These are phyloP conservation scores for Xylariomycetidae sp. DNA, from an alignment of 2,329 filamentous ascomycete genomes.

Conservation along the genomic window DNA sequence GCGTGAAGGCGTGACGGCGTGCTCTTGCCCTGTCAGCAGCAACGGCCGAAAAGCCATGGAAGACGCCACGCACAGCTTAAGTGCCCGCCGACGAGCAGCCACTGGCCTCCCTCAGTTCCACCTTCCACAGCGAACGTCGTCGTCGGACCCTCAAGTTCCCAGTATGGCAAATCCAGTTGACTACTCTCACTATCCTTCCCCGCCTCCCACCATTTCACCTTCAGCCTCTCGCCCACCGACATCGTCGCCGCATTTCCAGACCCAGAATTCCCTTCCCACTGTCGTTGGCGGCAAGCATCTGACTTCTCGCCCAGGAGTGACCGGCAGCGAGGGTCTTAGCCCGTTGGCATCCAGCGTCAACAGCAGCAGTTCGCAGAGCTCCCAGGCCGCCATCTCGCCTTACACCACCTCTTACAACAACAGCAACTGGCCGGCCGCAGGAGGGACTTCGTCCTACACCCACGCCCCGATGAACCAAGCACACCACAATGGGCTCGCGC, in stretches of 20 bases:
- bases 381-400: slow-evolving; percentile 45
- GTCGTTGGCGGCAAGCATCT: slow-evolving; percentile 20
- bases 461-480: slow-evolving; percentile 52
- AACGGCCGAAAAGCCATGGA: slow-evolving; percentile 24
- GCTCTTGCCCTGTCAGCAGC: slow-evolving; percentile 6
- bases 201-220: slow-evolving; percentile 5
- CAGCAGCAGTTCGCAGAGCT: slow-evolving; percentile 51
- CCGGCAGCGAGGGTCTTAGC: slow-evolving; percentile 52
- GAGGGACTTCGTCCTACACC: slow-evolving; percentile 42
- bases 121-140: slow-evolving; percentile 26
- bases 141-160: slow-evolving; percentile 27
- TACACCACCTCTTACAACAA: slow-evolving; percentile 57
- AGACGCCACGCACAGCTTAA: slow-evolving; percentile 47
- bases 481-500: slow-evolving; percentile 37
- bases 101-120: slow-evolving; percentile 51
- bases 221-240: slow-evolving; percentile 6
- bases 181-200: slow-evolving; percentile 8
- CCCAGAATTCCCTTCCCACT: slow-evolving; percentile 5
- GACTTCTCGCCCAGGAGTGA: slow-evolving; percentile 39
- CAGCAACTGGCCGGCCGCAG: slow-evolving; percentile 54
- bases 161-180: slow-evolving; percentile 24
- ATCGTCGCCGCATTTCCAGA: slow-evolving; percentile 4
- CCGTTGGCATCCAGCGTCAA: slow-evolving; percentile 56
- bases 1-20: slow-evolving; percentile 7
- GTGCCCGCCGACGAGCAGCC: slow-evolving; percentile 63